Conservation (phyloP, 352 stramenopile species). For the Aphanomyces invadans region DNA sequence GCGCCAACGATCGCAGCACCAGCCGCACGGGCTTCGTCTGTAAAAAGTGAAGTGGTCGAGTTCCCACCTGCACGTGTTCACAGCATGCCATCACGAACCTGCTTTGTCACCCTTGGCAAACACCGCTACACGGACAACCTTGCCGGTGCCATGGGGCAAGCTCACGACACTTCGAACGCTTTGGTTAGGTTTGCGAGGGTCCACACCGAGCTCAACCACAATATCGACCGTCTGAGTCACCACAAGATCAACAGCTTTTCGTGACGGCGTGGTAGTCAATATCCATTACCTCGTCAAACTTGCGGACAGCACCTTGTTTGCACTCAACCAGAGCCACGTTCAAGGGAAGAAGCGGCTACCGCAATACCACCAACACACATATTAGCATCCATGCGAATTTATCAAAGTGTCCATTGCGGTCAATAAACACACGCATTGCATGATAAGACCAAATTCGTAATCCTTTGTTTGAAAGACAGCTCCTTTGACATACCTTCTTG, state of each 20-base stretch:
- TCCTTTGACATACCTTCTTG: conserved; percentile 36
- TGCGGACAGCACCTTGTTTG: conserved; percentile 55
- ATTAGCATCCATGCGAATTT: too few species aligned
- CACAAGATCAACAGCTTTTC: neutral
- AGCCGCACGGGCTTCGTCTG: conserved; percentile 82
- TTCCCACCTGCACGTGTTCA: neutral
- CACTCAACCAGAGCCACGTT: conserved; percentile 45
- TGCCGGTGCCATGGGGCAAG: conserved; percentile 81
- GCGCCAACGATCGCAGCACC: conserved; percentile 85
- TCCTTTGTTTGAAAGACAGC: neutral
- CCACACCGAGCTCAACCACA: conserved; percentile 73
- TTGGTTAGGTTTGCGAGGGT: conserved; percentile 84
- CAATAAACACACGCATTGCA: too few species aligned
- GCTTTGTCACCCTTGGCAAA: conserved; percentile 85
- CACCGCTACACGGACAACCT: conserved; percentile 82
- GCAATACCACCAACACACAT: too few species aligned
- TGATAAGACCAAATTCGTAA: neutral
- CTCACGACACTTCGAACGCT: conserved; percentile 79
- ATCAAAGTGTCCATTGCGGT: too few species aligned
- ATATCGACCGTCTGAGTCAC: conserved; percentile 66
- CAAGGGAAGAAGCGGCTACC: conserved; percentile 52
- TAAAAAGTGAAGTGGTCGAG: conserved; percentile 1
- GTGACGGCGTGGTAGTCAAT: too few species aligned
- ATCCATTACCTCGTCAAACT: conserved; percentile 85
- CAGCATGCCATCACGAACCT: too few species aligned